Percentiles rank a stretch among this genome's conserved stretches.
Evolutionary conservation across 2,329 filamentous ascomycete genomes (phyloP).

Genomic region (Aspergillus latus): DNA sequence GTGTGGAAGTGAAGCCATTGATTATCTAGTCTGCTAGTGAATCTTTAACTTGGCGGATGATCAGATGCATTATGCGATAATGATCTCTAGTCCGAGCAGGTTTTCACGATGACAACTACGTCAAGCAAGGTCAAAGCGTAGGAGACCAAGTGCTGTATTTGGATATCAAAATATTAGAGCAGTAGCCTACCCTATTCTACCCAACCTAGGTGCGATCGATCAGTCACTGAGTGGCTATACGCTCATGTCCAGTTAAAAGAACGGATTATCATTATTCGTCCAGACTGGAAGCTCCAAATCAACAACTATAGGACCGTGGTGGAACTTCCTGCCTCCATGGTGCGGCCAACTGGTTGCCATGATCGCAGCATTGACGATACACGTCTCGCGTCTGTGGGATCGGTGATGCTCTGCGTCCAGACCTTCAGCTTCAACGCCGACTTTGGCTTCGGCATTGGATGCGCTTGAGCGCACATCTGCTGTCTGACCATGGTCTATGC

Average conservation of each 20-base stretch:
- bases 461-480: neutral
- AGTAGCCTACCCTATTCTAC: neutral
- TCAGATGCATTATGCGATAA: neutral
- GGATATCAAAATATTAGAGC: neutral
- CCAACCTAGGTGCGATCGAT: neutral
- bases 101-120: neutral
- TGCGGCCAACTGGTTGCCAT: constrained; percentile 68
- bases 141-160: neutral
- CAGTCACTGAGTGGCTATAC: neutral
- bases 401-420: constrained; percentile 5
- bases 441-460: neutral
- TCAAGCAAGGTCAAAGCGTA: neutral
- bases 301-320: constrained; percentile 75
- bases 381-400: constrained; percentile 63
- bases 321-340: constrained; percentile 60
- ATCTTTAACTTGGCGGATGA: neutral
- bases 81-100: neutral
- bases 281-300: constrained; percentile 65
- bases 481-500: constrained; percentile 5
- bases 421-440: neutral
- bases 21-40: neutral
- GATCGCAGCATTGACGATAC: constrained; percentile 76
- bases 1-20: neutral
- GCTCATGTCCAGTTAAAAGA: neutral
- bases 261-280: neutral